Evolutionary conservation across 805 yeast genomes (phyloP), one percentile per base, ranked within the genome.

Genomic region (Zygotorulaspora chibaensis): DNA sequence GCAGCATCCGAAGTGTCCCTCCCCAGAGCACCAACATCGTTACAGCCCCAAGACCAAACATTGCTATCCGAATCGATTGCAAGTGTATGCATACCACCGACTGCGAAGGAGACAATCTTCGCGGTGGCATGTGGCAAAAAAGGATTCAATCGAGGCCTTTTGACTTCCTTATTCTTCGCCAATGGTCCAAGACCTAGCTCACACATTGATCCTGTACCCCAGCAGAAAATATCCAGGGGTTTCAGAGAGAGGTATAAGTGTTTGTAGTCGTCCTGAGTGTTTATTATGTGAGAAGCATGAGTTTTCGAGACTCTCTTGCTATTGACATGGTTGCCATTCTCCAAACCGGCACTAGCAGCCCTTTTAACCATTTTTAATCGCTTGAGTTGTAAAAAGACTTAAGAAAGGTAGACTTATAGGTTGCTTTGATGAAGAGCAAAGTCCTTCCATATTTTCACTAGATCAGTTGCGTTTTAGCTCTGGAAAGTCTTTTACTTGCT

Each of bases 1-100:
- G 71, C 78, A 7, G 76, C 82, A 9, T 68, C 75, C 0, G 87
- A 75, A 0, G 93, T 84, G 57, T 84, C 87, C 64, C 99, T 80
- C 15, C 98, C 99, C 36, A 93, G 72, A 3, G 87, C 97, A 30
- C 84, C 88, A 50, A 89, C 82, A 59, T 93, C 99, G 57, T 93
- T 93, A 38, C 87, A 85, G 47, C 99, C 99, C 99, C 99, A 93
- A 2, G 96, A 85, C 96, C 97, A 93, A n/a, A 93, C 67, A 47
- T 77, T 73, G 54, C 88, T 88, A 13, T 79, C 70, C 33, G 77
- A 65, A 61, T 89, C 97, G 42, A 91, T 67, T 0, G 91, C 97
- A 37, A 93, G 62, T 1, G 85, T 79, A 62, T 93, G 99, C 84
- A 93, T 91, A 42, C 99, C 99, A 41, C 99, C 99, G 20, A 81